Conservation (phyloP, 768 basidiomycete species). For the Lactifluus piperatus region DNA sequence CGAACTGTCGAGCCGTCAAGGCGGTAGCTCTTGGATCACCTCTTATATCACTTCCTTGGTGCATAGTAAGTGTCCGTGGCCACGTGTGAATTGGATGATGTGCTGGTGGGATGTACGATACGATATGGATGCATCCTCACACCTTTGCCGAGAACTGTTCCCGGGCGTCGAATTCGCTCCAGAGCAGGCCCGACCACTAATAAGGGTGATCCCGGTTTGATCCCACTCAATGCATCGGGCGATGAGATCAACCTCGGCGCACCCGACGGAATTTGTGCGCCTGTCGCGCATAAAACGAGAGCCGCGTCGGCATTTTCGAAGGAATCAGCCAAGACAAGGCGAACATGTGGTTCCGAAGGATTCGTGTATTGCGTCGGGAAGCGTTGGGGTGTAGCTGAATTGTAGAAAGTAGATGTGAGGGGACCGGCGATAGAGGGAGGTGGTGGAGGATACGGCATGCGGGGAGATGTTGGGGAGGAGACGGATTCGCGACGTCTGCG, state of each 20-base stretch:
- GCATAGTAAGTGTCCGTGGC: background rate
- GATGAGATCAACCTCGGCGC: slow-evolving; percentile 15
- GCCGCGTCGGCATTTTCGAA: slow-evolving; percentile 47
- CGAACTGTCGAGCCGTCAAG: background rate
- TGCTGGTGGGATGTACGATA: slow-evolving; percentile 24
- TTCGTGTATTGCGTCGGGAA: background rate
- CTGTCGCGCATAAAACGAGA: slow-evolving; percentile 35
- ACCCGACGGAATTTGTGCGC: slow-evolving; percentile 21
- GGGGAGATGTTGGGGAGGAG: slow-evolving; percentile 20
- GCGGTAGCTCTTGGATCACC: background rate
- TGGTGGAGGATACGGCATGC: slow-evolving; percentile 6
- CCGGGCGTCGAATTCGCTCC: slow-evolving; percentile 37
- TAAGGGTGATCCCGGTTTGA: slow-evolving; percentile 25
- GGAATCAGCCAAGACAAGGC: slow-evolving; percentile 21
- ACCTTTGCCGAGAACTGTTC: slow-evolving; percentile 35
- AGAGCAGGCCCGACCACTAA: slow-evolving; percentile 45
- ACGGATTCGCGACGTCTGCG: slow-evolving; percentile 8
- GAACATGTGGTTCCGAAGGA: slow-evolving; percentile 9
- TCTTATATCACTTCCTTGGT: slow-evolving; percentile 9
- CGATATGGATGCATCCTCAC: slow-evolving; percentile 51
- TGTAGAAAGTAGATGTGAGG: slow-evolving; percentile 8
- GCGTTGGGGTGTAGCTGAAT: slow-evolving; percentile 2
- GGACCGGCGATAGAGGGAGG: slow-evolving; percentile 15
- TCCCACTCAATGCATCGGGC: slow-evolving; percentile 14
- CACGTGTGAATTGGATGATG: background rate